phyloP scores from a whole-genome alignment of 306 rosid species.

The Sesbania bispinosa region DNA sequence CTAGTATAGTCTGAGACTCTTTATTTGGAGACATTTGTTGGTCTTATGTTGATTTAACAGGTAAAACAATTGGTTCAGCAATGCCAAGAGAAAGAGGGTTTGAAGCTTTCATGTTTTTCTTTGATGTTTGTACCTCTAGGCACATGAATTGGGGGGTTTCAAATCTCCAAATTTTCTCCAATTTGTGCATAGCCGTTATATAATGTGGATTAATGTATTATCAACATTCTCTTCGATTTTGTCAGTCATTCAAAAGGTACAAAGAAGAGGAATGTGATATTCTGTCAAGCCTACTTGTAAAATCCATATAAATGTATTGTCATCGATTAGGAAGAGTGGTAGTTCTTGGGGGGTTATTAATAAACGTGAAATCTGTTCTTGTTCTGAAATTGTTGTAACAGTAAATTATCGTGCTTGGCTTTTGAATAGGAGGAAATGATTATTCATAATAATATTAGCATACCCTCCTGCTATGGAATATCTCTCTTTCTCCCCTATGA shows the following conservation, averaged over 20 bases:
- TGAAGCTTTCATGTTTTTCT: slow-evolving; percentile 31
- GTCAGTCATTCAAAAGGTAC: slow-evolving; percentile 21
- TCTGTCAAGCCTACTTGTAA: slow-evolving; percentile 36
- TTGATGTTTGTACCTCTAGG: slow-evolving; percentile 15
- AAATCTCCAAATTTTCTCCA: slow-evolving; percentile 25
- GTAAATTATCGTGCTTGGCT: slow-evolving; percentile 17
- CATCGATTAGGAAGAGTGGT: slow-evolving; percentile 26
- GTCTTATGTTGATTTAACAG: slow-evolving; percentile 25
- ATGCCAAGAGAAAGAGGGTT: slow-evolving; percentile 14
- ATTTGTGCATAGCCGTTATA: slow-evolving; percentile 33
- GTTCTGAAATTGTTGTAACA: slow-evolving; percentile 33
- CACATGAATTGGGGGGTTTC: slow-evolving; percentile 27
- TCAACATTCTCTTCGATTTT: slow-evolving; percentile 42
- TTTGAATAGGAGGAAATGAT: slow-evolving; percentile 13
- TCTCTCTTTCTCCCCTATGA: too few species aligned
- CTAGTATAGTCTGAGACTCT: slow-evolving; percentile 77
- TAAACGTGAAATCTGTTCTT: slow-evolving; percentile 41
- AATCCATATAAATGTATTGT: slow-evolving; percentile 36
- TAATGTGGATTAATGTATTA: slow-evolving; percentile 40
- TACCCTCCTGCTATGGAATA: too few species aligned
- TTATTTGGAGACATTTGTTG: neutral
- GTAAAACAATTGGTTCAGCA: slow-evolving; percentile 14
- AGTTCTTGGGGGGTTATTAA: slow-evolving; percentile 26
- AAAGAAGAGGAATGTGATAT: slow-evolving; percentile 28
- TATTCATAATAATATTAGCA: neutral